phyloP scores from a whole-genome alignment of 768 basidiomycete species.

The Lactifluus pinguis region DNA sequence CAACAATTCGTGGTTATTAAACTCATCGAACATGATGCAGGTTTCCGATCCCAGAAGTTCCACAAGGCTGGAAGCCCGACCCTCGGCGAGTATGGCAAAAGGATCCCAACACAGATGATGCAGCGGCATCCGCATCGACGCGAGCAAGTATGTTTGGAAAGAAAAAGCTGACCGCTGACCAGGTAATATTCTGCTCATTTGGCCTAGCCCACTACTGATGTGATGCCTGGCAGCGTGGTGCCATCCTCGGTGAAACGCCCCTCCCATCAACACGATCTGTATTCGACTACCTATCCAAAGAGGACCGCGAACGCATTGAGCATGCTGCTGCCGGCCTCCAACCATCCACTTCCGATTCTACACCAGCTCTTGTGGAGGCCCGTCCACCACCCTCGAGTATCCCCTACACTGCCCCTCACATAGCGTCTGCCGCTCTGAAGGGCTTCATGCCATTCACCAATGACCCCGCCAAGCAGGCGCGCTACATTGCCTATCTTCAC shows the following conservation, averaged over 20 bases:
- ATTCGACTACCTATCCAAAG: slow-evolving; percentile 90
- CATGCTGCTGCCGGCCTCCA: slow-evolving; percentile 35
- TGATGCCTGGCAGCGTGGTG: slow-evolving; percentile 54
- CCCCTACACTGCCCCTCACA: slow-evolving; percentile 50
- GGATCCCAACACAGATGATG: slow-evolving; percentile 32
- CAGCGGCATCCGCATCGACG: slow-evolving; percentile 32
- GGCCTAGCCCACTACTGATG: neutral
- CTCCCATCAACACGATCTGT: slow-evolving; percentile 70
- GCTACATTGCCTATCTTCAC: slow-evolving; percentile 75
- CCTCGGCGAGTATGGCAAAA: slow-evolving; percentile 67
- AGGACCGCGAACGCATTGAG: slow-evolving; percentile 80
- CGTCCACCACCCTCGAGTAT: slow-evolving; percentile 28
- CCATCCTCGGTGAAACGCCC: slow-evolving; percentile 73
- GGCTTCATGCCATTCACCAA: slow-evolving; percentile 87
- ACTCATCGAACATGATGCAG: slow-evolving; percentile 32
- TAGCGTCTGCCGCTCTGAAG: slow-evolving; percentile 76
- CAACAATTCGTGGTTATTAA: slow-evolving; percentile 13
- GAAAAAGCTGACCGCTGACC: slow-evolving; percentile 15
- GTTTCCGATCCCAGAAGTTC: slow-evolving; percentile 79
- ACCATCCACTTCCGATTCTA: slow-evolving; percentile 22
- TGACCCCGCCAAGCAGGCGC: slow-evolving; percentile 70
- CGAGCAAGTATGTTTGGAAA: slow-evolving; percentile 45
- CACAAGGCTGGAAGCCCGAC: slow-evolving; percentile 77
- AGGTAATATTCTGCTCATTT: neutral
- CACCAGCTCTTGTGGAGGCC: slow-evolving; percentile 23